Conservation (phyloP, 495 filamentous ascomycete genomes). For the Aspergillus baeticus region DNA sequence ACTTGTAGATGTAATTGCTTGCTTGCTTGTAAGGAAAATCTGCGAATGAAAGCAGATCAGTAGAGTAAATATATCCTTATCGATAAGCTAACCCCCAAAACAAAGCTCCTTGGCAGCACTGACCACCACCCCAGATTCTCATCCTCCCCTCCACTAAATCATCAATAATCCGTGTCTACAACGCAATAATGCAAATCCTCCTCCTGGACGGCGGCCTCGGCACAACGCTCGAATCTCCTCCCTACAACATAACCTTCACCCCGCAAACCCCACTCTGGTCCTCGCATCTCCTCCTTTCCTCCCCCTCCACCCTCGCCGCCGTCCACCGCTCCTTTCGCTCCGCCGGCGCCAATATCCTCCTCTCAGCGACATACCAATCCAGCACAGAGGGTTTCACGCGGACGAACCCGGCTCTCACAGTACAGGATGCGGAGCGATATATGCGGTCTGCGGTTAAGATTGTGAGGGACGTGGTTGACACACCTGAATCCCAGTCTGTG, state of each 20-base stretch:
- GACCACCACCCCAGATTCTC: too few relatives aligned
- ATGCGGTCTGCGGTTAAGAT: slow-evolving; percentile 29
- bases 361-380: slow-evolving; percentile 66
- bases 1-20: too few relatives aligned
- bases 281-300: slow-evolving; percentile 56
- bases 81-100: too few relatives aligned
- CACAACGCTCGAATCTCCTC: slow-evolving; percentile 56
- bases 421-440: slow-evolving; percentile 9
- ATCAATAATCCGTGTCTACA: background rate
- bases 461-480: slow-evolving; percentile 16
- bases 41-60: too few relatives aligned
- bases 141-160: too few relatives aligned
- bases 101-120: background rate
- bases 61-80: too few relatives aligned
- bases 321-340: slow-evolving; percentile 54
- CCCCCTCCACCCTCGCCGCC: slow-evolving; percentile 44
- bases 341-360: slow-evolving; percentile 57
- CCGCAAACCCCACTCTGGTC: slow-evolving; percentile 62
- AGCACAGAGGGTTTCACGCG: slow-evolving; percentile 51
- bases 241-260: slow-evolving; percentile 39
- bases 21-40: too few relatives aligned
- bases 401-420: slow-evolving; percentile 24
- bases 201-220: slow-evolving; percentile 67
- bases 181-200: slow-evolving; percentile 14
- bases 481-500: too few relatives aligned